Base-by-base conservation (phyloP, 2,329 filamentous ascomycete species). In the Torrubiella hemipterigena region DNA sequence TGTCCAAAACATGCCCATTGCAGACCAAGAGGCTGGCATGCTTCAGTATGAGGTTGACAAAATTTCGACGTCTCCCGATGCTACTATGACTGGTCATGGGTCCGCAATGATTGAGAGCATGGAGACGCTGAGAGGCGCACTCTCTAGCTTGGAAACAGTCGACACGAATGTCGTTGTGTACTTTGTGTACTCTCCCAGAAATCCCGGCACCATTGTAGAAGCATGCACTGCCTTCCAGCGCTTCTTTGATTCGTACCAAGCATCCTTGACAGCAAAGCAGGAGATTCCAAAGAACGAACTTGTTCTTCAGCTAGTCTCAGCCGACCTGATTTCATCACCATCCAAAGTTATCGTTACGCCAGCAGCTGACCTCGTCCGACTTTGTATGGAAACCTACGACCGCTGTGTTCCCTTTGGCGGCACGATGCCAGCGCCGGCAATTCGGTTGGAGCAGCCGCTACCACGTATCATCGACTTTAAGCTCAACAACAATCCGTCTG, bases 321-420 rank as follows among this genome's bases (percentile, higher is more conserved):
- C 77, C 12, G 69, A 73, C 34, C 61, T 76, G n/a, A 54, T 91
- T 7, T 73, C 77, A 7, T 78, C 75, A 1, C 61, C 73, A 4
- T 67, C 69, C 2, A 65, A 66, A 3, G 55, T 86, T 11, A 67
- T 77, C 2, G 63, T 81, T n/a, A 69, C 76, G 2, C 63, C 70
- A 3, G 69, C 73, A 0, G 50, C 56, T 5, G 74, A 77, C 11
- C 71, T 81, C 42, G 58, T 63, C 27, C 69, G 61, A 33, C 59
- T 87, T 12, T 81, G 79, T 13, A 64, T 84, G 36, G 81, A 89
- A 51, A 72, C 81, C 3, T 91, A 89, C 44, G 81, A 86, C 47
- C 74, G 83, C 6, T 86, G 81, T 45, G 70, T 69, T 9, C 50
- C 69, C 17, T 70, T 72, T 30, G 59, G 59, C 7, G 67, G 69